Evolutionary conservation across 495 filamentous ascomycete genomes (phyloP), one percentile per base, ranked within the genome.

Genomic region (Penicillium angulare): DNA sequence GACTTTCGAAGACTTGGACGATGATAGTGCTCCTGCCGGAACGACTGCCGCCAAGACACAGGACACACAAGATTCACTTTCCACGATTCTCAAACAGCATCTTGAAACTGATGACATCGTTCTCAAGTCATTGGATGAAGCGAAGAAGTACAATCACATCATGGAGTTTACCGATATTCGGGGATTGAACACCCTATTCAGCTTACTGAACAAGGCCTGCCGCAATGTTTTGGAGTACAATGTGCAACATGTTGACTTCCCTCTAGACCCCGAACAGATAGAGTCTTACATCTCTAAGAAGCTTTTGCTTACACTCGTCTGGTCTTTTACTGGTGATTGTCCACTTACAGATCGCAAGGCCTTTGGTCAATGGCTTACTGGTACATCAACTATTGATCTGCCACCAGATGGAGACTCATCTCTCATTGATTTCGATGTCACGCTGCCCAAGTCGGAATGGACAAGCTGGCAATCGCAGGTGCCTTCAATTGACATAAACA

Each of bases 101-200:
- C 73, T 97, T 24, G 86, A 81, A 5, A 83, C 78, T 12, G 88
- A 95, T 59, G 77, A 86, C 47, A 88, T 97, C 52, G 80, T 97
- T 35, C 62, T 79, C 33, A 83, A 85, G 39, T 86, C 87, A n/a
- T 76, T 99, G 1, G 74, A 81, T 21, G 78, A 89, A 62, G 88
- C 91, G 13, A 79, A 82, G 55, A 78, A 79, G 16, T 92, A 85
- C 73, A 88, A 86, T 50, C 93, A 99, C 61, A 97, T 99, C 69
- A 99, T 99, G 93, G 89, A 97, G 55, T 97, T 91, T 62, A 96
- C 92, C 0, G 79, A 88, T 35, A 88, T 89, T 34, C 88, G 93
- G 29, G 92, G 87, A 4, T 79, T 99, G 50, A 92, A 87, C 52
- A 99, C 95, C 2, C 67, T 99, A 18, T 97, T 97, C 74, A 96